Evolutionary conservation across 2,329 filamentous ascomycete genomes (phyloP).

Genomic region (Scopulariopsis brevicaulis): DNA sequence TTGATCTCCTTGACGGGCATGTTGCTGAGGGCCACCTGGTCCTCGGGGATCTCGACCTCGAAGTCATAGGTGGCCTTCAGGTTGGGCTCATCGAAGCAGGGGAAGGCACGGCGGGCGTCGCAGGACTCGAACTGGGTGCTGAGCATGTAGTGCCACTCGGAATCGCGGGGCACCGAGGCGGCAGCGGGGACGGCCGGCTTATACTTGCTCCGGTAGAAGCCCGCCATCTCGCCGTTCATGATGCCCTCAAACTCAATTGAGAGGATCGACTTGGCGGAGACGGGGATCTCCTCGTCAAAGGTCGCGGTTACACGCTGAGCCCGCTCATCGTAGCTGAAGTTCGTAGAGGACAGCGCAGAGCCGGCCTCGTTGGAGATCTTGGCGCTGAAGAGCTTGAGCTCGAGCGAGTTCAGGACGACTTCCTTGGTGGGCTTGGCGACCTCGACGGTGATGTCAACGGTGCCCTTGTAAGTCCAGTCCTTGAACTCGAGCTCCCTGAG

Average conservation of each 20-base stretch:
- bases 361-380: slow-evolving; percentile 42
- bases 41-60: slow-evolving; percentile 78
- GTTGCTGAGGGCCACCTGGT: slow-evolving; percentile 84
- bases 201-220: slow-evolving; percentile 92
- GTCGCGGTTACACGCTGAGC: slow-evolving; percentile 72
- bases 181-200: slow-evolving; percentile 65
- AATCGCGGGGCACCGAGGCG: slow-evolving; percentile 65
- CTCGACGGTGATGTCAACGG: slow-evolving; percentile 64
- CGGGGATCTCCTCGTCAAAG: slow-evolving; percentile 61
- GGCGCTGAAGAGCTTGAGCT: slow-evolving; percentile 62
- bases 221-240: slow-evolving; percentile 85
- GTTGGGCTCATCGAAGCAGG: slow-evolving; percentile 96
- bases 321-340: slow-evolving; percentile 70
- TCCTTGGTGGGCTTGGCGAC: slow-evolving; percentile 62
- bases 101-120: slow-evolving; percentile 88
- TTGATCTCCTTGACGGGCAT: slow-evolving; percentile 76
- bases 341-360: slow-evolving; percentile 29
- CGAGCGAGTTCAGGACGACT: slow-evolving; percentile 74
- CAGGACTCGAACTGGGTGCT: slow-evolving; percentile 97
- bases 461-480: slow-evolving; percentile 69
- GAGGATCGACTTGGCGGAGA: slow-evolving; percentile 54
- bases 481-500: slow-evolving; percentile 72
- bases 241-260: slow-evolving; percentile 66
- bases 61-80: slow-evolving; percentile 95
- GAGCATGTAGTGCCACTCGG: slow-evolving; percentile 62